phyloP scores from a whole-genome alignment of 208 protist species.

The Endotrypanum monterogeii region DNA sequence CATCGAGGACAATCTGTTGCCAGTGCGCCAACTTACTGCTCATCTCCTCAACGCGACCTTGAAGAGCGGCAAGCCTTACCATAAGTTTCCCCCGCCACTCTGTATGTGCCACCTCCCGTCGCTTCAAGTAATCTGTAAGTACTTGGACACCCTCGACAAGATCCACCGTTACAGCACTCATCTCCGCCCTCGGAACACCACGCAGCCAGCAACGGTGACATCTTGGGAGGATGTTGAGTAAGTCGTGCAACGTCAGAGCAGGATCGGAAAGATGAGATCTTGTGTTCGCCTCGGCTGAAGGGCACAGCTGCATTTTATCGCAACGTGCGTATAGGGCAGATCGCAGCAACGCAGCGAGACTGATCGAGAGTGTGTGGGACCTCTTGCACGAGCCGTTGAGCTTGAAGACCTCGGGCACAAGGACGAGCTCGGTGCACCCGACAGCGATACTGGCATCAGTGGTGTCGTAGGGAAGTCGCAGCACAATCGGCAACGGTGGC shows the following conservation, averaged over 20 bases:
- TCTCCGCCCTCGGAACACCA: constrained; percentile 22
- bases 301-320: constrained; percentile 22
- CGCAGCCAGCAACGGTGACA: constrained; percentile 38
- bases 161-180: constrained; percentile 13
- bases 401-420: constrained; percentile 45
- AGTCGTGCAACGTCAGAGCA: constrained; percentile 3
- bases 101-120: constrained; percentile 29
- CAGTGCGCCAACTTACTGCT: constrained; percentile 21
- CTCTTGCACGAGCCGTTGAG: constrained; percentile 8
- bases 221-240: constrained; percentile 33
- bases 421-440: constrained; percentile 53
- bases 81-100: constrained; percentile 35
- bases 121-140: constrained; percentile 2
- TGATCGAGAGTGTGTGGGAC: constrained; percentile 21
- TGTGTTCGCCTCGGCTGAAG: background rate
- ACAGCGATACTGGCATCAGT: constrained; percentile 55
- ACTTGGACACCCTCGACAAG: constrained; percentile 16
- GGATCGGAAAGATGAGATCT: background rate
- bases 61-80: constrained; percentile 28
- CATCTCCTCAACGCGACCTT: constrained; percentile 23
- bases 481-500: constrained; percentile 52
- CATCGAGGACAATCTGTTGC: constrained; percentile 58
- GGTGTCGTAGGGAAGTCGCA: constrained; percentile 72
- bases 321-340: constrained; percentile 45
- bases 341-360: constrained; percentile 40